These are phyloP conservation scores for Hyphodiscus sp. DNA, from an alignment of 2,329 filamentous ascomycete species.

Conservation along the genomic window DNA sequence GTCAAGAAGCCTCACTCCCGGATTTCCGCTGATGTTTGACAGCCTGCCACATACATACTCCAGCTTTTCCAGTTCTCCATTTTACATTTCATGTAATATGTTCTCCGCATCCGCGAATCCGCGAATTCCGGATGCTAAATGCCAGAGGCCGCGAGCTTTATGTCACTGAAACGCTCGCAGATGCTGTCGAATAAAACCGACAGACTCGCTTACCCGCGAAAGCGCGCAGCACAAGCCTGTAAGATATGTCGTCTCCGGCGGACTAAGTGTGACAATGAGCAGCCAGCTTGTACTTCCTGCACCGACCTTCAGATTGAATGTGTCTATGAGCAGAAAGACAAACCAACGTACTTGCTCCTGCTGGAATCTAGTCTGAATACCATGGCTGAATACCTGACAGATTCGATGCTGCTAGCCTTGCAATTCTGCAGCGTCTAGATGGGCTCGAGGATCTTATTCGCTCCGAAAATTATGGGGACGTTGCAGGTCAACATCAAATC, in stretches of 20 bases:
- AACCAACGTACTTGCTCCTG: slow-evolving; percentile 11
- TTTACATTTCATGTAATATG: too few species aligned
- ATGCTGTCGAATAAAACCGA: too few species aligned
- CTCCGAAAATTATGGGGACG: not conserved
- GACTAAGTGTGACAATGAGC: slow-evolving; percentile 31
- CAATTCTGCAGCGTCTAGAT: slow-evolving; percentile 12
- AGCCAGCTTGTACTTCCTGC: slow-evolving; percentile 29
- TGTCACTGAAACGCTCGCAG: not conserved
- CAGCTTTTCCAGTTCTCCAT: too few species aligned
- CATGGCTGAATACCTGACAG: not conserved
- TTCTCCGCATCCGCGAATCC: too few species aligned
- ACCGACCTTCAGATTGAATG: slow-evolving; percentile 29
- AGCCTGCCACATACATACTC: not conserved
- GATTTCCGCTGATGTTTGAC: not conserved
- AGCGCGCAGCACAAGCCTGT: slow-evolving; percentile 30
- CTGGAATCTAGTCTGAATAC: too few species aligned
- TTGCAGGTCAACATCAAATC: not conserved
- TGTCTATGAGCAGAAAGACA: slow-evolving; percentile 12
- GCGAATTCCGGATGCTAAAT: too few species aligned
- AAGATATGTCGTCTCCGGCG: slow-evolving; percentile 28
- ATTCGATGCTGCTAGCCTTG: slow-evolving; percentile 10
- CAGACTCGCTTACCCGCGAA: slow-evolving; percentile 18
- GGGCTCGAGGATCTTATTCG: slow-evolving; percentile 9
- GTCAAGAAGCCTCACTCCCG: too few species aligned
- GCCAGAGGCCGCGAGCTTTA: too few species aligned